phyloP scores from a whole-genome alignment of 768 basidiomycete species.

The Asterophora lycoperdoides region DNA sequence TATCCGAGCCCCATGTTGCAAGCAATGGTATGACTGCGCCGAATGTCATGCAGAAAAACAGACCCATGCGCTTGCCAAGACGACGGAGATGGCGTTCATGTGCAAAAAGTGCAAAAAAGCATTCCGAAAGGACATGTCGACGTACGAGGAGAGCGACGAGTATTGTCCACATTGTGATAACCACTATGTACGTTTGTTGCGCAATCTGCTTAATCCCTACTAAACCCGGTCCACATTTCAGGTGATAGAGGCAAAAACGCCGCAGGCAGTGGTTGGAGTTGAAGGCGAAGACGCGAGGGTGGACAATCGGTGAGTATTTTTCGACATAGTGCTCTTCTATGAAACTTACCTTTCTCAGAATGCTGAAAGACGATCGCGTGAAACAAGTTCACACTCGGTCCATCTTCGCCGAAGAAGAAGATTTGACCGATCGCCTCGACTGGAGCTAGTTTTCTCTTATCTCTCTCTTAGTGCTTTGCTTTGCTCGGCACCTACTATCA shows the following conservation, averaged over 20 bases:
- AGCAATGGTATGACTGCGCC: constrained; percentile 95
- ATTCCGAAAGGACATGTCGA: constrained; percentile 90
- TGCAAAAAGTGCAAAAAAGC: constrained; percentile 74
- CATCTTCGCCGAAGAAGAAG: constrained; percentile 16
- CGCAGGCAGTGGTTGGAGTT: constrained; percentile 77
- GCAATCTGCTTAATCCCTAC: not conserved
- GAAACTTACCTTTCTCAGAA: constrained; percentile 38
- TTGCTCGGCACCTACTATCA: constrained; percentile 6
- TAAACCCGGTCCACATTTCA: constrained; percentile 24
- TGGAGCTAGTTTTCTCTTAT: constrained; percentile 1
- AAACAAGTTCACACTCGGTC: constrained; percentile 49
- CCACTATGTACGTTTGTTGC: constrained; percentile 75
- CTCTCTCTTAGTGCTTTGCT: not conserved
- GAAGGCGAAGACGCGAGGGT: constrained; percentile 90
- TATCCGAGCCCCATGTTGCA: constrained; percentile 95
- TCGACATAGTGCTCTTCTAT: not conserved
- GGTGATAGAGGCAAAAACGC: constrained; percentile 92
- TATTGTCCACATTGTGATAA: constrained; percentile 99
- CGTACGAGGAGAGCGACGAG: constrained; percentile 95
- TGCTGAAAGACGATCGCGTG: constrained; percentile 85
- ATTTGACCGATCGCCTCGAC: constrained; percentile 17
- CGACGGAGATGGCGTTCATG: constrained; percentile 59
- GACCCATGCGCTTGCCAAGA: constrained; percentile 67
- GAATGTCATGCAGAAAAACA: constrained; percentile 90
- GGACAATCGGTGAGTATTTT: constrained; percentile 66